A percentile compares a stretch with the other conserved stretches of the same genome.
These are phyloP conservation scores for Xylaria venustula DNA, from an alignment of 495 filamentous ascomycete genomes.

Conservation along the genomic window DNA sequence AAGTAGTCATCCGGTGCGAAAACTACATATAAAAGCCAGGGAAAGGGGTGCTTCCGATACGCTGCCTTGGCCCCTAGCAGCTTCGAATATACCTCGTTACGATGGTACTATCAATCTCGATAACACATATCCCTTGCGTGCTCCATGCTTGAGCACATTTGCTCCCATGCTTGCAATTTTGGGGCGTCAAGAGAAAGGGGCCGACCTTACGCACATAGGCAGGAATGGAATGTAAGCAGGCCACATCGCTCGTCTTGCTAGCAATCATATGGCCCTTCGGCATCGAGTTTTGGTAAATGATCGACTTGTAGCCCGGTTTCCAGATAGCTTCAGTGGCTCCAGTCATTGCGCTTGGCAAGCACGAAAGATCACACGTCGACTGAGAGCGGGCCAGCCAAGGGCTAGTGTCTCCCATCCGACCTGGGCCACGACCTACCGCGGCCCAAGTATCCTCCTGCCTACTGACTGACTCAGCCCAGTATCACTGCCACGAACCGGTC, in stretches of 20 bases:
- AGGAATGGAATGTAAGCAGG: not conserved
- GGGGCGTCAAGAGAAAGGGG: not conserved
- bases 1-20: not conserved
- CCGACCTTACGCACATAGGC: not conserved
- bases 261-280: not conserved
- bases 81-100: not conserved
- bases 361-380: not conserved
- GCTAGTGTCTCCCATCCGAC: conserved; percentile 10
- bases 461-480: conserved; percentile 2
- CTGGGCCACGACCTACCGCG: not conserved
- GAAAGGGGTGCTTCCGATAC: conserved; percentile 12
- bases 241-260: not conserved
- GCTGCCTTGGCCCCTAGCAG: not conserved
- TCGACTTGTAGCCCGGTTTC: not conserved
- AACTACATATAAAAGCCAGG: not conserved
- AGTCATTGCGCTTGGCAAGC: not conserved
- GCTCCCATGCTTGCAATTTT: not conserved
- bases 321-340: conserved; percentile 1
- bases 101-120: too few species aligned
- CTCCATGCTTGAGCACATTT: not conserved
- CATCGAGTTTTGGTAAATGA: not conserved
- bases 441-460: not conserved
- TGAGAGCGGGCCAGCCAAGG: not conserved
- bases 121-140: conserved; percentile 1
- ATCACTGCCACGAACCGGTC: conserved; percentile 11